These are phyloP conservation scores for Coemansia sp. DNA, from an alignment of 371 early-diverging fungal species.

Conservation along the genomic window DNA sequence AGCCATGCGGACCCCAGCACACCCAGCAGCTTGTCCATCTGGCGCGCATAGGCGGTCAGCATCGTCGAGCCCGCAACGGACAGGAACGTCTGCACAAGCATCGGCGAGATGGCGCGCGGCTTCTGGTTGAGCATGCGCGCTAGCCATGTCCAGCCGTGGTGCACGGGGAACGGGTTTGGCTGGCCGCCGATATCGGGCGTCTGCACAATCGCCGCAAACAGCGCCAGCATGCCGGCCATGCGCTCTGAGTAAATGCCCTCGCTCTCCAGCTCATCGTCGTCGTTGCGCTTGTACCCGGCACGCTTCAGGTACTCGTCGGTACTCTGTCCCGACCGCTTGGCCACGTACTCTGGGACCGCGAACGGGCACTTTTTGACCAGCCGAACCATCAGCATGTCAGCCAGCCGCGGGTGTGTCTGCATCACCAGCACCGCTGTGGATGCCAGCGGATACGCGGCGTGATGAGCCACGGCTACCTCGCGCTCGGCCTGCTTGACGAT, in stretches of 20 bases:
- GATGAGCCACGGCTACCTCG: constrained; percentile 65
- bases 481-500: constrained; percentile 75
- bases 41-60: constrained; percentile 34
- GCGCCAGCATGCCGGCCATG: constrained; percentile 71
- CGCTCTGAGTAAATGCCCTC: constrained; percentile 67
- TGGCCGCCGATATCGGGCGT: constrained; percentile 53
- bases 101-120: constrained; percentile 71
- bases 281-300: constrained; percentile 58
- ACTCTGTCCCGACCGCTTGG: constrained; percentile 43
- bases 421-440: constrained; percentile 65
- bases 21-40: constrained; percentile 32
- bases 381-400: constrained; percentile 70
- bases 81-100: constrained; percentile 64
- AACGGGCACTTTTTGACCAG: constrained; percentile 79
- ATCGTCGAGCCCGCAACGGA: constrained; percentile 53
- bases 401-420: constrained; percentile 60
- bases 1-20: constrained; percentile 21
- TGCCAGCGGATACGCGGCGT: constrained; percentile 73
- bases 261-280: constrained; percentile 57
- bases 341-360: constrained; percentile 65
- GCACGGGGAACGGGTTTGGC: constrained; percentile 60
- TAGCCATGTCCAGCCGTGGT: constrained; percentile 79
- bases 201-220: constrained; percentile 78
- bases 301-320: constrained; percentile 48
- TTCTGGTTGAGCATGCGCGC: constrained; percentile 75